These are phyloP conservation scores for Forsythia suspensa DNA, from an alignment of 257 asterid species.

Conservation along the genomic window DNA sequence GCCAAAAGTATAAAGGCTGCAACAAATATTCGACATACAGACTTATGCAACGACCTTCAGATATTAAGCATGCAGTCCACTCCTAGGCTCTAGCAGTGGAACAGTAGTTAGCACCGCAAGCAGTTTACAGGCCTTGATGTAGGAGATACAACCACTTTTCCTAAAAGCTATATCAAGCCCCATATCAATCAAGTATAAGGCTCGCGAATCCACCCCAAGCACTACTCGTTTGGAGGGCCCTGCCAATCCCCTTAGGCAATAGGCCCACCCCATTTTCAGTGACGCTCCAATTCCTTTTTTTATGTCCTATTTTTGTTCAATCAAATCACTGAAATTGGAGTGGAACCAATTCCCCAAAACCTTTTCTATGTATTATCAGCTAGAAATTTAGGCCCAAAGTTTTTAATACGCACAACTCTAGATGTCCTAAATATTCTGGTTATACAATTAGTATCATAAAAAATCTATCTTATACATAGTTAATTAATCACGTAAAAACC, in stretches of 20 bases:
- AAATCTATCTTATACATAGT: neutral
- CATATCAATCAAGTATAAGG: neutral
- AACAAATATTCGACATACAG: neutral
- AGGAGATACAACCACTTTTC: neutral
- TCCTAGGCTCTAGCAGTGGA: neutral
- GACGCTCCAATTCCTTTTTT: neutral
- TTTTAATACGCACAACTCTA: neutral
- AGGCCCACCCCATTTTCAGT: neutral
- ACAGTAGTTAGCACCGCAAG: neutral
- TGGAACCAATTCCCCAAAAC: neutral
- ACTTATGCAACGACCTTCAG: neutral
- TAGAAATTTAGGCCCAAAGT: neutral
- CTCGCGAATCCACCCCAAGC: neutral
- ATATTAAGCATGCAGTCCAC: neutral
- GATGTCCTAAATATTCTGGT: neutral
- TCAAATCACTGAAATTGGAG: neutral
- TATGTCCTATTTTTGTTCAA: neutral
- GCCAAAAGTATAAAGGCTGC: neutral
- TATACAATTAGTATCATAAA: neutral
- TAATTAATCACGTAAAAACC: neutral
- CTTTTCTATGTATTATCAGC: neutral
- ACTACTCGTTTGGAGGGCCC: neutral
- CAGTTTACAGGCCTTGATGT: neutral
- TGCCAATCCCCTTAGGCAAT: neutral
- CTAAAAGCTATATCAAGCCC: neutral